A percentile compares a stretch with the other conserved stretches of the same genome.
Evolutionary conservation across 768 basidiomycete species (phyloP).

Genomic region (Thelephora ganbajun): DNA sequence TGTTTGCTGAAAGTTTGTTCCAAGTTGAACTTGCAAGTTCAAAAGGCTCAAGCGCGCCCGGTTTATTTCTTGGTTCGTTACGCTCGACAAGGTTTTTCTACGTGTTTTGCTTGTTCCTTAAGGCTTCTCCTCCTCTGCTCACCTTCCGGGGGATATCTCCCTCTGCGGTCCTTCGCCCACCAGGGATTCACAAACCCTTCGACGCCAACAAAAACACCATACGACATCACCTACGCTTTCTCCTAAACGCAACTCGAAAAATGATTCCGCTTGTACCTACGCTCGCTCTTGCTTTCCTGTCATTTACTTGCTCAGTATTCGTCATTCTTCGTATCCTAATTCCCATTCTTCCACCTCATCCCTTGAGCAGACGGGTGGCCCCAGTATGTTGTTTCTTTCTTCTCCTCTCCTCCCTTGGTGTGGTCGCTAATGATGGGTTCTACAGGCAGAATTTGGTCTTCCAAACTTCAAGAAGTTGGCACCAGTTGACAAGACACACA

Average conservation of each 20-base stretch:
- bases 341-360: constrained; percentile 61
- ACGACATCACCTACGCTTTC: neutral
- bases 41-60: neutral
- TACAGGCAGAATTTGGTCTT: constrained; percentile 61
- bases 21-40: neutral
- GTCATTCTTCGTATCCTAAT: constrained; percentile 64
- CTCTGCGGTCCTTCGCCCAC: too few species aligned
- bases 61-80: neutral
- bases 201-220: too few species aligned
- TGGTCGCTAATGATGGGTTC: constrained; percentile 12
- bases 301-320: constrained; percentile 61
- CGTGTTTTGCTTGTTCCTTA: too few species aligned
- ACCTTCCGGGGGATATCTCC: too few species aligned
- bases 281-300: constrained; percentile 53
- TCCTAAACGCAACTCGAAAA: constrained; percentile 11
- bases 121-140: too few species aligned
- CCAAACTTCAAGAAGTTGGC: constrained; percentile 57
- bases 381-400: constrained; percentile 32
- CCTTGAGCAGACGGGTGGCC: constrained; percentile 59
- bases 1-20: neutral
- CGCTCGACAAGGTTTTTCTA: too few species aligned
- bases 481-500: constrained; percentile 51
- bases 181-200: too few species aligned
- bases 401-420: constrained; percentile 6
- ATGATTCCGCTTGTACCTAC: constrained; percentile 62